Base-by-base conservation (phyloP, 1,139 yeast species). In the Geotrichum phurueaensis region DNA sequence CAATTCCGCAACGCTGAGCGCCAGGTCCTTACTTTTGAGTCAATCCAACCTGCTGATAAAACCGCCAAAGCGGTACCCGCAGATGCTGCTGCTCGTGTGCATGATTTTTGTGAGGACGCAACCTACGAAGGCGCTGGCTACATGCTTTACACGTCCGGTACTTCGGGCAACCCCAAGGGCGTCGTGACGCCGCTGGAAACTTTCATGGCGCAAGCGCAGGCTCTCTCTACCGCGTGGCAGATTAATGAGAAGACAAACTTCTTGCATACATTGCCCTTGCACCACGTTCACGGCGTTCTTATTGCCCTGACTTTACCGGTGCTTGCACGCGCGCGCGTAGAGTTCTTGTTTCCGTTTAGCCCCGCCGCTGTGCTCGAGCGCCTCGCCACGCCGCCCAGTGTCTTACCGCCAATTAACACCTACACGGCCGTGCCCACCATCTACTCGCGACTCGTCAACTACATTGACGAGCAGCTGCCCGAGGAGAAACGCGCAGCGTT, bases 361-460 rank as follows among this genome's bases (percentile, higher is more conserved):
- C 68, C 77, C 6, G 64, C 64, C 29, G 63, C 64, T 15, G 71
- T 73, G 52, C 64, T 70, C 54, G 63, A 63, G 22, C 65, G 74
- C 20, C 54, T 73, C 15, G 54, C 60, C 2, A 56, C 59, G 4
- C 33, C 62, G n/a, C 61, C 65, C 25, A 60, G 59, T 7, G 36
- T 63, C 9, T 65, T 68, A n/a, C 73, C 73, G 2, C 65, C 66
- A 1, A 69, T 74, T 59, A 72, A 74, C 57, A 68, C 76, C 13
- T 74, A 70, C 64, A 73, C 76, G 20, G 77, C 77, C 10, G 76
- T 74, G 15, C 77, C 77, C n/a, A 74, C 77, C 12, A 72, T 74
- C 39, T 74, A 73, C 64, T 67, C 75, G 4, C 66, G 70, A 10
- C 63, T 73, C 20, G 67, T 71, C 13, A 60, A 66, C 22, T 65